phyloP scores from a whole-genome alignment of 805 yeast species.

The Candida chauliodis region DNA sequence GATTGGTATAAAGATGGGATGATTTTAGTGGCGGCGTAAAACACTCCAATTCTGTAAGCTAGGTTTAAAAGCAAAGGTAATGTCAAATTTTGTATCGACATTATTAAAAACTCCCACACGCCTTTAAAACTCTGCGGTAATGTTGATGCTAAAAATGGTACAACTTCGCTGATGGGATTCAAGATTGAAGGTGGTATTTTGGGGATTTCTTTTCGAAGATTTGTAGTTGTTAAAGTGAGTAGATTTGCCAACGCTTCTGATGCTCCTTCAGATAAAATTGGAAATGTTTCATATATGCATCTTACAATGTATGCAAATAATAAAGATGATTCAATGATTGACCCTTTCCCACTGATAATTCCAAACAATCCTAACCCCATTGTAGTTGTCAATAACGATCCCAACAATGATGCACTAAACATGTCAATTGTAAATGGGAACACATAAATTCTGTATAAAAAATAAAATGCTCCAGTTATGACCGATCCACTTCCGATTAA shows the following conservation, averaged over 20 bases:
- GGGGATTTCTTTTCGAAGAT: conserved; percentile 32
- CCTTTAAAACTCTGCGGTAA: conserved; percentile 52
- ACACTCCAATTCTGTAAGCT: conserved; percentile 81
- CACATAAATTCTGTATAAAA: conserved; percentile 78
- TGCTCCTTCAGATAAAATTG: conserved; percentile 66
- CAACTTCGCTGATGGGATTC: conserved; percentile 28
- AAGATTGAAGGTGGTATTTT: conserved; percentile 35
- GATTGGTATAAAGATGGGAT: conserved; percentile 69
- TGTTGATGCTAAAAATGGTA: conserved; percentile 48
- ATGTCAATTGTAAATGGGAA: conserved; percentile 69
- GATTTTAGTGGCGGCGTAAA: conserved; percentile 89
- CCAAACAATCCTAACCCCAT: conserved; percentile 77
- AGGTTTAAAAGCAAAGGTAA: conserved; percentile 78
- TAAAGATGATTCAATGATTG: conserved; percentile 85
- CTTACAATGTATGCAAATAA: conserved; percentile 89
- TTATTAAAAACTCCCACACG: conserved; percentile 50
- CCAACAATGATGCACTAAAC: conserved; percentile 76
- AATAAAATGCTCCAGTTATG: conserved; percentile 72
- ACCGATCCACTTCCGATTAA: conserved; percentile 70
- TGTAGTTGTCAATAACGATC: conserved; percentile 77
- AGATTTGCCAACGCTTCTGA: conserved; percentile 27
- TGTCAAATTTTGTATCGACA: conserved; percentile 61
- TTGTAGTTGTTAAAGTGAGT: conserved; percentile 31
- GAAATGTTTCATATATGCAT: conserved; percentile 89
- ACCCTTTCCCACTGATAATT: conserved; percentile 75